Conservation (phyloP, 129 eudicot genomes). For the Flaveria brownii region DNA sequence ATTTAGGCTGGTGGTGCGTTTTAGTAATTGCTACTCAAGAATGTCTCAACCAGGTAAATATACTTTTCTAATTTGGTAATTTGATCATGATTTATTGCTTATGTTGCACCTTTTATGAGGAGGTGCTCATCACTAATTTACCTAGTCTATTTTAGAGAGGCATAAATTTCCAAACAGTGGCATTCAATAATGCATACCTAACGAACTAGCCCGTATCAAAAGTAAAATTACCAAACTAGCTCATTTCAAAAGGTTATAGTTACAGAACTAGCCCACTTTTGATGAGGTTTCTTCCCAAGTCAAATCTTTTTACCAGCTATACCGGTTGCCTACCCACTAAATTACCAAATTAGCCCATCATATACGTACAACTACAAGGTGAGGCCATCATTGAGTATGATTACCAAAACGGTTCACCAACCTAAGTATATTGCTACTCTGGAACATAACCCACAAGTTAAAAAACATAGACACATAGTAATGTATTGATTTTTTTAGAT, state of each 20-base stretch:
- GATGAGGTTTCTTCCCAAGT: not conserved
- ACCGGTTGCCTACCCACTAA: not conserved
- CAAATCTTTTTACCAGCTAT: not conserved
- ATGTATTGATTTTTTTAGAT: not conserved
- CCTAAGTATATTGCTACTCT: not conserved
- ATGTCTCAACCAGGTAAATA: not conserved
- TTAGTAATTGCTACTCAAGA: not conserved
- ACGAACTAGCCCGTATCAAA: not conserved
- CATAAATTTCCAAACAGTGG: not conserved
- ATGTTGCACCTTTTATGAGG: not conserved
- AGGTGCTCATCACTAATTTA: not conserved
- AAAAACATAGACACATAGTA: not conserved
- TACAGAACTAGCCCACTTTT: not conserved
- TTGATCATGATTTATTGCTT: not conserved
- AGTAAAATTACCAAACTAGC: not conserved
- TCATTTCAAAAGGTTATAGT: not conserved
- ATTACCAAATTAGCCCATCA: not conserved
- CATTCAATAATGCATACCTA: not conserved
- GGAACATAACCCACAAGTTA: not conserved
- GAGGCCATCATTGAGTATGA: not conserved
- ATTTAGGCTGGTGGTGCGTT: not conserved
- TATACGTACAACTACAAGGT: not conserved
- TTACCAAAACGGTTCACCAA: not conserved
- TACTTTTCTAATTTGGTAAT: not conserved
- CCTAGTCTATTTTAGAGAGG: not conserved